phyloP scores from a whole-genome alignment of 805 yeast species.

The Myxozyma melibiosi region DNA sequence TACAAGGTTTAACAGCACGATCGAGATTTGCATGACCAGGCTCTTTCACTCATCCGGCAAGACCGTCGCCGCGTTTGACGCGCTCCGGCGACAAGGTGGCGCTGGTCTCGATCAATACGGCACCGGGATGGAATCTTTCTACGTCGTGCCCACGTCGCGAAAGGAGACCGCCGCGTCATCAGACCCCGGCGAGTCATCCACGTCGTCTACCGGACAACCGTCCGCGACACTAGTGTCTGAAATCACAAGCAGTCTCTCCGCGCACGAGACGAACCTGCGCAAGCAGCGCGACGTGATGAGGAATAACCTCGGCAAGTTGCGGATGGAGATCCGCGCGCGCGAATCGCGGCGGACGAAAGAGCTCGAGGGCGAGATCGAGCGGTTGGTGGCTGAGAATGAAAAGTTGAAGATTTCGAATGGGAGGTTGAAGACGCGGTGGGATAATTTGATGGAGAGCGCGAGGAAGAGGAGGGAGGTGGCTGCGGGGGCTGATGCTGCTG shows the following conservation, averaged over 20 bases:
- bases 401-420: conserved; percentile 55
- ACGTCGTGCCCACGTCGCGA: conserved; percentile 39
- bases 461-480: conserved; percentile 47
- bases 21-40: conserved; percentile 32
- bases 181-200: neutral
- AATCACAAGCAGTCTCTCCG: conserved; percentile 22
- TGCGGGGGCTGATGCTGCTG: neutral
- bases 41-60: conserved; percentile 26
- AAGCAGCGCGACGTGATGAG: conserved; percentile 40
- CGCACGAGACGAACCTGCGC: conserved; percentile 39
- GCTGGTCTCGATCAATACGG: neutral
- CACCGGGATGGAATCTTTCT: conserved; percentile 34
- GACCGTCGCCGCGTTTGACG: conserved; percentile 32
- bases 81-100: conserved; percentile 10
- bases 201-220: neutral
- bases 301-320: conserved; percentile 41
- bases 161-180: conserved; percentile 25
- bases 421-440: conserved; percentile 64
- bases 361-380: conserved; percentile 45
- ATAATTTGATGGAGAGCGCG: conserved; percentile 65
- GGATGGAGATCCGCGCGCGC: conserved; percentile 45
- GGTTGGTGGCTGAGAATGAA: conserved; percentile 46
- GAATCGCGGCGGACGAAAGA: conserved; percentile 45
- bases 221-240: neutral
- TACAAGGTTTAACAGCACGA: conserved; percentile 30